Evolutionary conservation across 164 flowering plant genomes (phyloP), one percentile per base, ranked within the genome.

Genomic region (Hamamelis virginiana): DNA sequence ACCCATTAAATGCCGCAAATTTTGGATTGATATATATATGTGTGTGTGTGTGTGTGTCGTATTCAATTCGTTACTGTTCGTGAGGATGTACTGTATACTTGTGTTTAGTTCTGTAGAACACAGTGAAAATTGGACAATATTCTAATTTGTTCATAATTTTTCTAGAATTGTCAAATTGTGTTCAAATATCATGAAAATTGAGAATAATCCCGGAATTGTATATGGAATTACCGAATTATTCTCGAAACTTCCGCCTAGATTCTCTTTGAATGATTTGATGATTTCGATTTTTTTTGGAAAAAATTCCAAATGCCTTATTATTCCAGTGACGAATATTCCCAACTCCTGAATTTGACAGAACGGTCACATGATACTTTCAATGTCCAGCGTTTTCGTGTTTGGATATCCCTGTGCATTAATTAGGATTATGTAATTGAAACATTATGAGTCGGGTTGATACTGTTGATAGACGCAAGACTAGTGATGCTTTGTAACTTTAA

Each of bases 141-240:
- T 47, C 41, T 53, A n/a, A 45, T 64, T 58, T 69, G 44, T 21
- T 55, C 27, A 21, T 55, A 12, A 13, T 21, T 28, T 59, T 59
- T 26, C 22, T 4, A 59, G 19, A 26, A 59, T 59, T 38, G 21
- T 6, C 13, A 59, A 38, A 28, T 59, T 10, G 63, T 5, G 28
- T 28, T 59, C 63, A 33, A 33, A 33, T 33, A 59, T 59, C 26
- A 19, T 55, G 10, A 59, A 59, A 3, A 26, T 59, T 28, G 44
- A 15, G 22, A 28, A 59, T 58, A 15, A 18, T 11, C 1, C 43
- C 9, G 8, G 9, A 59, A 59, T 12, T 59, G 14, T 59, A 27
- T 13, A 14, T 14, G 62, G 9, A 11, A 9, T 27, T 27, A 10
- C 16, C 3, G 16, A 33, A 27, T 59, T 59, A 38, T 28, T 15